Percentiles rank a stretch among this genome's conserved stretches.
Evolutionary conservation across 164 flowering plant species (phyloP).

Genomic region (Platanus orientalis): DNA sequence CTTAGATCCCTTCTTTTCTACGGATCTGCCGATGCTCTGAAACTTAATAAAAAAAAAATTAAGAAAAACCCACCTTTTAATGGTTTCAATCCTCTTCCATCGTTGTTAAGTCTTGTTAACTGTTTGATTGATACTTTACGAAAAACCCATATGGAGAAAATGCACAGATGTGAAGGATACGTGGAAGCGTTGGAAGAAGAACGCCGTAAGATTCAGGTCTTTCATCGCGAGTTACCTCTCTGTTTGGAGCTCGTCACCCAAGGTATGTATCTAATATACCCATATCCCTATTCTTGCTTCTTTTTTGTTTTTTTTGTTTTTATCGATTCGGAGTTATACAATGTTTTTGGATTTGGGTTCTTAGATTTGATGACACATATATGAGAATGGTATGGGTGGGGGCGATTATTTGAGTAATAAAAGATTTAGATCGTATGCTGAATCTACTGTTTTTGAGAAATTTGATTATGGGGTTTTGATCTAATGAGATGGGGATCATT

Average conservation of each 20-base stretch:
- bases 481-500: too few relatives aligned
- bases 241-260: slow-evolving; percentile 70
- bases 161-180: slow-evolving; percentile 42
- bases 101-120: slow-evolving; percentile 5
- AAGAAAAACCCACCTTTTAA: not conserved
- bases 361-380: too few relatives aligned
- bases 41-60: too few relatives aligned
- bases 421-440: not conserved
- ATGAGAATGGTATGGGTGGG: too few relatives aligned
- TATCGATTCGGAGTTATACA: too few relatives aligned
- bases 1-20: not conserved
- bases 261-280: slow-evolving; percentile 32
- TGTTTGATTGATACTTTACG: not conserved
- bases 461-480: not conserved
- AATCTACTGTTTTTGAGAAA: too few relatives aligned
- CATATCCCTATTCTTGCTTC: not conserved
- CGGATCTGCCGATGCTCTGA: not conserved
- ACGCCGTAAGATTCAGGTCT: slow-evolving; percentile 60
- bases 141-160: slow-evolving; percentile 34
- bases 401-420: too few relatives aligned
- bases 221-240: slow-evolving; percentile 75
- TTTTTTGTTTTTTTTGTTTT: not conserved
- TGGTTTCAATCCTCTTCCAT: not conserved
- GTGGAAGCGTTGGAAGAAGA: slow-evolving; percentile 58
- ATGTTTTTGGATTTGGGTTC: too few relatives aligned